These are phyloP conservation scores for Eutreptiella sp. DNA, from an alignment of 208 protist species.

Conservation along the genomic window DNA sequence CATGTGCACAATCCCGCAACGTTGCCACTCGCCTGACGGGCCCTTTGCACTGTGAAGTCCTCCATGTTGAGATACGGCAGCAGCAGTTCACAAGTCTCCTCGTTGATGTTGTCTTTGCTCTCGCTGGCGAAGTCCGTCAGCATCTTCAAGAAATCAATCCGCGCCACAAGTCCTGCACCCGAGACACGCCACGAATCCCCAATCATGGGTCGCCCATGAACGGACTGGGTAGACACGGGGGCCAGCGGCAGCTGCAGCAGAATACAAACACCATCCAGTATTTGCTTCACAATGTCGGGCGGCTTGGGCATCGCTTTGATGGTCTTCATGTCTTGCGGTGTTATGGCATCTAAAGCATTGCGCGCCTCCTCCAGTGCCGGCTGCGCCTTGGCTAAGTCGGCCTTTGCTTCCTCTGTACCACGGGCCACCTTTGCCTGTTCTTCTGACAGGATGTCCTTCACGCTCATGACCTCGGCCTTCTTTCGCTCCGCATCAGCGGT, in stretches of 20 bases:
- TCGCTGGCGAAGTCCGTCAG: conserved; percentile 1
- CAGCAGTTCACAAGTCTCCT: conserved; percentile 77
- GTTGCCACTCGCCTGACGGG: conserved; percentile 1
- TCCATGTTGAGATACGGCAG: conserved; percentile 59
- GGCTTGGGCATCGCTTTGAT: conserved; percentile 49
- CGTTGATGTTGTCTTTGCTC: conserved; percentile 64
- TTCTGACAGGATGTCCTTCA: conserved; percentile 32
- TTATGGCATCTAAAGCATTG: conserved; percentile 47
- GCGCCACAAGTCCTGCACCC: neutral
- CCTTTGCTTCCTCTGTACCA: conserved; percentile 47
- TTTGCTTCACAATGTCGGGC: conserved; percentile 56
- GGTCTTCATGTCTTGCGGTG: conserved; percentile 46
- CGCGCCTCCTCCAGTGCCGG: conserved; percentile 49
- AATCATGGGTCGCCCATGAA: neutral
- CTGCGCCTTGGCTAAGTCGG: conserved; percentile 45
- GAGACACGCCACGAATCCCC: conserved; percentile 7
- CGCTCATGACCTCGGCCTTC: conserved; percentile 53
- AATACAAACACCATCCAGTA: conserved; percentile 73
- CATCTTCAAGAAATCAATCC: conserved; percentile 22
- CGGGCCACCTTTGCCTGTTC: conserved; percentile 29
- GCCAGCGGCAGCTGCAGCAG: conserved; percentile 26
- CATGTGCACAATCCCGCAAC: conserved; percentile 53
- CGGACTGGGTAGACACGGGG: neutral
- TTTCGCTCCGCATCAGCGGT: conserved; percentile 43
- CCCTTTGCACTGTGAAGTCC: conserved; percentile 57